These are phyloP conservation scores for Brasilioporus rufonigricans DNA, from an alignment of 768 basidiomycete genomes.

Conservation along the genomic window DNA sequence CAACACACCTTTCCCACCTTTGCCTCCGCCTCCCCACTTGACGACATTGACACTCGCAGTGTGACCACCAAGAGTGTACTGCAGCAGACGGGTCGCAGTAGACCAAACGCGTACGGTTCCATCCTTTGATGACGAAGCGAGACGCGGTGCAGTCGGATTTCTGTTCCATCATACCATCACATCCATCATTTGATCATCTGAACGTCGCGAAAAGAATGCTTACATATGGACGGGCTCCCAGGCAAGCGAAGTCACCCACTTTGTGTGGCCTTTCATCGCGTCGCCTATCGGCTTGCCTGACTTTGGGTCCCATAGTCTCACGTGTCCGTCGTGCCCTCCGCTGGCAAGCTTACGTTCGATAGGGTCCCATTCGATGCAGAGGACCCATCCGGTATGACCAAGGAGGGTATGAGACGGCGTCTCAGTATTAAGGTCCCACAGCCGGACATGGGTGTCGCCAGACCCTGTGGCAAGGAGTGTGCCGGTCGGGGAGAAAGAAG, in stretches of 20 bases:
- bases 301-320: constrained; percentile 92
- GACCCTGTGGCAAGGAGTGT: constrained; percentile 90
- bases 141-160: constrained; percentile 73
- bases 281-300: constrained; percentile 87
- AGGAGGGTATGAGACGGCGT: constrained; percentile 82
- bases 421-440: constrained; percentile 95
- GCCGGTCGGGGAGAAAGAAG: constrained; percentile 94
- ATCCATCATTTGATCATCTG: neutral
- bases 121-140: constrained; percentile 96
- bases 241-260: constrained; percentile 93
- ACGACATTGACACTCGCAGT: constrained; percentile 94
- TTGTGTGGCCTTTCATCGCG: constrained; percentile 87
- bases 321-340: constrained; percentile 92
- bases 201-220: constrained; percentile 25
- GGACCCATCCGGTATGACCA: constrained; percentile 95
- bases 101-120: constrained; percentile 96
- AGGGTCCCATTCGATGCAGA: constrained; percentile 97
- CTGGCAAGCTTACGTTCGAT: constrained; percentile 88
- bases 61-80: constrained; percentile 90
- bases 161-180: constrained; percentile 36
- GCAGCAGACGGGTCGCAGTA: constrained; percentile 61
- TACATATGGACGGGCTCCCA: constrained; percentile 97
- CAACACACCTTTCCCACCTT: constrained; percentile 61
- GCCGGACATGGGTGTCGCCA: constrained; percentile 86
- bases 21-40: constrained; percentile 90